Evolutionary conservation across 495 filamentous ascomycete species (phyloP).

Genomic region (Podospora pseudocomata): DNA sequence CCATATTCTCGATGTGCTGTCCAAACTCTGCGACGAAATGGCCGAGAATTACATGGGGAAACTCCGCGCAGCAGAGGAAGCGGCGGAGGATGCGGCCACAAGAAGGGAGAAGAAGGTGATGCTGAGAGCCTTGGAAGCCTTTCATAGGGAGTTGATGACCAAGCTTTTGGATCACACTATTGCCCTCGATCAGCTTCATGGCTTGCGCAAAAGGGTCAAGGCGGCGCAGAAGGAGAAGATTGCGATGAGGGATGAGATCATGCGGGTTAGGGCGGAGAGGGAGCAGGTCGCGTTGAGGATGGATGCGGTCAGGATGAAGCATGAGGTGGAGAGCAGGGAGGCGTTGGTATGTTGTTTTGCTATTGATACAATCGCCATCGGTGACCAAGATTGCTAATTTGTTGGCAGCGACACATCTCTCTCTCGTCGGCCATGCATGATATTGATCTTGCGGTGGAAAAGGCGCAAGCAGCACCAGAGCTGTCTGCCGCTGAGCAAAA

Average conservation of each 20-base stretch:
- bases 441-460: constrained; percentile 52
- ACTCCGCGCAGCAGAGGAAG: constrained; percentile 36
- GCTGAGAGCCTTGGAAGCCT: constrained; percentile 62
- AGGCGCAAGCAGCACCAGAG: constrained; percentile 40
- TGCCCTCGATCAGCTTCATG: constrained; percentile 61
- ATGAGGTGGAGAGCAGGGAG: constrained; percentile 48
- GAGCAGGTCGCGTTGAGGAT: constrained; percentile 64
- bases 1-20: constrained; percentile 65
- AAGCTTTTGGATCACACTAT: constrained; percentile 58
- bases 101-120: constrained; percentile 58
- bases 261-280: constrained; percentile 59
- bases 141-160: constrained; percentile 62
- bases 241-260: constrained; percentile 59
- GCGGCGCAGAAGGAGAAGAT: constrained; percentile 63
- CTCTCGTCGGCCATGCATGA: constrained; percentile 54
- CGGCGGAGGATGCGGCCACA: constrained; percentile 38
- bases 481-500: constrained; percentile 38
- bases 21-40: constrained; percentile 67
- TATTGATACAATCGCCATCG: not conserved
- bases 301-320: constrained; percentile 63
- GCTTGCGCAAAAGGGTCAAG: constrained; percentile 58
- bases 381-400: constrained; percentile 8
- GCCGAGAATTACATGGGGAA: constrained; percentile 51
- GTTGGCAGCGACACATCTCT: constrained; percentile 40
- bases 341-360: constrained; percentile 38